Conservation (phyloP, 2,329 filamentous ascomycete genomes). For the Cytospora piceae region DNA sequence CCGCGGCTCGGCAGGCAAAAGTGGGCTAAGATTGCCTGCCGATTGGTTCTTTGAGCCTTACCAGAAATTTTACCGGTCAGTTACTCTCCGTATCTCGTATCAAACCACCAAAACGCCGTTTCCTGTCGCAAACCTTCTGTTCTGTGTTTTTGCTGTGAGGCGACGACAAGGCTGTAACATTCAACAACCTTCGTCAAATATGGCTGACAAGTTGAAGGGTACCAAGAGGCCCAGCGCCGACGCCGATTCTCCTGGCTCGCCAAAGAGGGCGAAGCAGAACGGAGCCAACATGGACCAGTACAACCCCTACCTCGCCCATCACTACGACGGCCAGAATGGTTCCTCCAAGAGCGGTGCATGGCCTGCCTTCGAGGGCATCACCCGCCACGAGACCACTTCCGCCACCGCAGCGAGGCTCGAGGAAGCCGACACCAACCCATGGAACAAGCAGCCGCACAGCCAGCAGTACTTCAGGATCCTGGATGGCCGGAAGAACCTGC, state of each 20-base stretch:
- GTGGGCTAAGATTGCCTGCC: conserved; percentile 14
- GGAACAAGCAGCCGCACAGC: conserved; percentile 77
- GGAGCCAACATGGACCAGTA: conserved; percentile 37
- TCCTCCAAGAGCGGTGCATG: conserved; percentile 38
- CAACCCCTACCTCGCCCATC: conserved; percentile 93
- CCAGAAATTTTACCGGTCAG: conserved; percentile 21
- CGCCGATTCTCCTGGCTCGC: conserved; percentile 37
- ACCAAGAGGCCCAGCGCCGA: conserved; percentile 52
- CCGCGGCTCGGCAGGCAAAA: conserved; percentile 21
- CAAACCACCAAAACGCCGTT: conserved; percentile 1
- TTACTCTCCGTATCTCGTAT: conserved; percentile 3
- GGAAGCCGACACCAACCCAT: conserved; percentile 81
- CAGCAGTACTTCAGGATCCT: conserved; percentile 89
- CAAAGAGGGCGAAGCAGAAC: conserved; percentile 37
- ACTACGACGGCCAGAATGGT: conserved; percentile 60
- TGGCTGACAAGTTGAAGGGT: conserved; percentile 45
- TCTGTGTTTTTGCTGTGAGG: conserved; percentile 1
- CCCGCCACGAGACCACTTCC: conserved; percentile 80
- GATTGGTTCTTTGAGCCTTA: conserved; percentile 13
- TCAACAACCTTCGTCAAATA: conserved; percentile 34
- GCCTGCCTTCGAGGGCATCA: conserved; percentile 67
- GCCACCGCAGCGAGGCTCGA: conserved; percentile 74
- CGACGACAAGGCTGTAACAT: conserved; percentile 8
- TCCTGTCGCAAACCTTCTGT: conserved; percentile 12
- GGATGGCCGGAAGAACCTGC: conserved; percentile 79